Base-by-base conservation (phyloP, 163 green algal genomes). In the Scenedesmus sp. region DNA sequence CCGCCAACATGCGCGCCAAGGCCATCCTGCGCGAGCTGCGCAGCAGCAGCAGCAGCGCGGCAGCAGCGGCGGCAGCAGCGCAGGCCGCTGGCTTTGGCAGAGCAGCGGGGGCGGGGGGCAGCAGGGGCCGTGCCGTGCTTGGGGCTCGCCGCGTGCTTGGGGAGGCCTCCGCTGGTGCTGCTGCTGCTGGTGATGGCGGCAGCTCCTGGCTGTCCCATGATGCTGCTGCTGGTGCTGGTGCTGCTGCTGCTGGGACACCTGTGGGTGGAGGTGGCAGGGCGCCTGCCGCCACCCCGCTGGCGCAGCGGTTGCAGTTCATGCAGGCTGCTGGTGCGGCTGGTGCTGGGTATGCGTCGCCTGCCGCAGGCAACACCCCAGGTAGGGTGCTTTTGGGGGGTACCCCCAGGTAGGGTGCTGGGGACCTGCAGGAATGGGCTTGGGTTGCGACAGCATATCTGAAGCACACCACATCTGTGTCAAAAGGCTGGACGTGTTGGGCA, bases 1-100 rank as follows among this genome's bases (percentile, higher is more conserved):
- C 91, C 2, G 91, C 91, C 70, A 97, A 96, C 93, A 96, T 98
- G 93, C 81, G 88, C 7, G 97, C 97, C 43, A 97, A 97, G 89
- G 93, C 93, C 0, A 87, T 97, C 73, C 91, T 98, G 81, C 68
- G 95, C 24, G 96, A 98, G 86, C 91, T 98, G 2, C 92, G 94
- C 86, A 85, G 81, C 65, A 87, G 44, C 44, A 78, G 24, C 78
- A 87, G 26, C 24, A 40, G 12, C 4, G 87, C 76, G 59, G 78
- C 79, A 85, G 70, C 85, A 85, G 76, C 87, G 37, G 86, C 86
- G 37, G 87, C 87, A 56, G 53, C 73, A 59, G 56, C 65, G 46
- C 68, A 33, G 44, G 68, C 20, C n/a, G 43, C 43, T 35, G 40
- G 37, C 13, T 26, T 33, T 13, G 33, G 37, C 33, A 56, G 37